These are phyloP conservation scores for Alloteropsis semialata DNA, from an alignment of 176 grass and related monocot species.

Conservation along the genomic window DNA sequence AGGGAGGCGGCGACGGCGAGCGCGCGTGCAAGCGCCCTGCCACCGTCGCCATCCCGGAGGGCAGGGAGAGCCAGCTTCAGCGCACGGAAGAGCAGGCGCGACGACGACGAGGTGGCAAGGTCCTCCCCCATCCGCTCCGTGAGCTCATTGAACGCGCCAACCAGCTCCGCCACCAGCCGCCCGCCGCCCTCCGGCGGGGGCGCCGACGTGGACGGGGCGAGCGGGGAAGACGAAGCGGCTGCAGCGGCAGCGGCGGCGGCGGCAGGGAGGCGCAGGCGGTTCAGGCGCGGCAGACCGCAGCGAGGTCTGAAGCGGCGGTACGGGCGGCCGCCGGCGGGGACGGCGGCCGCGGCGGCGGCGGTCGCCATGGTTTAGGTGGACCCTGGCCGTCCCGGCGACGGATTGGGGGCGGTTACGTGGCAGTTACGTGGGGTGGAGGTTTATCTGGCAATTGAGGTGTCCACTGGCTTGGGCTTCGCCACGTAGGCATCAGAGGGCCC, in stretches of 20 bases:
- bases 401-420: constrained; percentile 33
- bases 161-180: constrained; percentile 83
- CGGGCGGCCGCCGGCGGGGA: constrained; percentile 11
- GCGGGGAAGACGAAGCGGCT: constrained; percentile 13
- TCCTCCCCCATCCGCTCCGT: constrained; percentile 66
- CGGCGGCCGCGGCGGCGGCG: constrained; percentile 31
- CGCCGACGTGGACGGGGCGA: not conserved
- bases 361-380: constrained; percentile 33
- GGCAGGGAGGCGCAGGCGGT: not conserved
- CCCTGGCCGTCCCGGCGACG: not conserved
- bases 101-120: constrained; percentile 71
- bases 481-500: not conserved
- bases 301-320: not conserved
- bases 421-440: constrained; percentile 3
- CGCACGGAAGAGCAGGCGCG: constrained; percentile 74
- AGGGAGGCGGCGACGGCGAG: constrained; percentile 67
- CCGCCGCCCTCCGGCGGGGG: constrained; percentile 54
- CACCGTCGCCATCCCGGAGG: constrained; percentile 62
- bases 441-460: not conserved
- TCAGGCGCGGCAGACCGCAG: not conserved
- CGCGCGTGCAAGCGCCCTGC: constrained; percentile 55
- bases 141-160: constrained; percentile 85
- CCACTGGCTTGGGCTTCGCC: constrained; percentile 24
- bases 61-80: constrained; percentile 75
- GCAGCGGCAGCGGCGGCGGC: not conserved